Base-by-base conservation (phyloP, 345 rosid genomes). In the Camelina laxa region DNA sequence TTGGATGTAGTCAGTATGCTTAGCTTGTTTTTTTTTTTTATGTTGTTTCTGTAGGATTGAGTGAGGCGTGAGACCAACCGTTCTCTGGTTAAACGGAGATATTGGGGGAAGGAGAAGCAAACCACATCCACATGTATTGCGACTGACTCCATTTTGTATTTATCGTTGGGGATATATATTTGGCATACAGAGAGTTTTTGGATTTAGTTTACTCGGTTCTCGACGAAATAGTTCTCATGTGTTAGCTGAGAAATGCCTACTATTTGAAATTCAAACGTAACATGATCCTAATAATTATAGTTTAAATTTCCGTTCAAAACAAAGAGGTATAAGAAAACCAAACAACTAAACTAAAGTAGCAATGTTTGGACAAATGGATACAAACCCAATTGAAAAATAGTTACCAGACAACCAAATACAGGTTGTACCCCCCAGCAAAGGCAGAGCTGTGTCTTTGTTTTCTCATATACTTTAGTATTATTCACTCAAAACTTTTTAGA, bases 381-480 rank as follows among this genome's bases (percentile, higher is more conserved):
- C 44, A 61, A 54, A 22, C 47, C 57, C 14, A 71, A 48, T 36
- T 53, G 15, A 15, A 42, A 39, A 63, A 53, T 27, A 16, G 44
- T 51, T 39, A 61, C 50, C 22, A 56, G 53, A 31, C 55, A 44
- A 62, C 55, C 54, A 62, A 45, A 44, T 63, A 63, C 70, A 73
- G 47, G 64, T 63, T 62, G 76, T 51, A 61, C 42, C 61, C 64
- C 61, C 62, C 62, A 62, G 54, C 76, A 13, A 72, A 72, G 62
- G 47, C 76, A 63, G 54, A 41, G n/a, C 61, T 51, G 69, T 72
- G 36, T 1, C 62, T 62, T 30, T 62, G 61, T 62, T 51, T 62
- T 38, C 51, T 42, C 69, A 50, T 72, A 21, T 33, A 27, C 48
- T 21, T 49, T 14, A n/a, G n/a, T n/a, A 35, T 33, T 60, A 48